Conservation (phyloP, 2,329 filamentous ascomycete genomes). For the Beauveria asiatica region DNA sequence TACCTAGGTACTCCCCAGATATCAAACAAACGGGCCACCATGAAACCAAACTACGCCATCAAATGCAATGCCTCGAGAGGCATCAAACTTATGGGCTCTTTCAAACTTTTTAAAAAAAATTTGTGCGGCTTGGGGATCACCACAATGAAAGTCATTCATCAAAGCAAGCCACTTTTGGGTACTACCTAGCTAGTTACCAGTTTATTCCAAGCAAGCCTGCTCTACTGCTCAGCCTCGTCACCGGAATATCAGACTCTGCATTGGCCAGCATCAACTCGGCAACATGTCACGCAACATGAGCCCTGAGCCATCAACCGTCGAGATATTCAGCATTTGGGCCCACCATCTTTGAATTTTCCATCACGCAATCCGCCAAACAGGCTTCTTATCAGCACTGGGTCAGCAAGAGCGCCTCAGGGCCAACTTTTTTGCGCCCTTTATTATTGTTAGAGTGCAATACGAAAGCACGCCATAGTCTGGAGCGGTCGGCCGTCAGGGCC, state of each 20-base stretch:
- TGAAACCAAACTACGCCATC: too few relatives aligned
- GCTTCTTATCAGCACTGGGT: neutral
- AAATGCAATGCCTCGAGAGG: neutral
- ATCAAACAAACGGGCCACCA: neutral
- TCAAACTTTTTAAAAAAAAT: too few relatives aligned
- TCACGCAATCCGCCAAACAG: neutral
- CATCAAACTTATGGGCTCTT: neutral
- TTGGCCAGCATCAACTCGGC: neutral
- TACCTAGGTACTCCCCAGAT: too few relatives aligned
- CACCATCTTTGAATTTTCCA: neutral
- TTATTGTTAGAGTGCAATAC: neutral
- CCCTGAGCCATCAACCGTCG: neutral
- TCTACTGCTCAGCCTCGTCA: neutral
- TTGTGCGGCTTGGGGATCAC: too few relatives aligned
- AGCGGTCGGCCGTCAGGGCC: neutral
- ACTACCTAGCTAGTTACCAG: too few relatives aligned
- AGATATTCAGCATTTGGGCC: neutral
- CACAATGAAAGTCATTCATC: too few relatives aligned
- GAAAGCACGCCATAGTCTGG: slow-evolving; percentile 1
- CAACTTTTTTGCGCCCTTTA: neutral
- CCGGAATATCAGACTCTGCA: neutral
- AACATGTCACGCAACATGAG: neutral
- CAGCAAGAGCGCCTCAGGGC: neutral
- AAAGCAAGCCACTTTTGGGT: too few relatives aligned
- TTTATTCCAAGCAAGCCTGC: neutral